Percentiles rank a stretch among this genome's conserved stretches.
These are phyloP conservation scores for Microthlaspi erraticum DNA, from an alignment of 345 rosid genomes.

Conservation along the genomic window DNA sequence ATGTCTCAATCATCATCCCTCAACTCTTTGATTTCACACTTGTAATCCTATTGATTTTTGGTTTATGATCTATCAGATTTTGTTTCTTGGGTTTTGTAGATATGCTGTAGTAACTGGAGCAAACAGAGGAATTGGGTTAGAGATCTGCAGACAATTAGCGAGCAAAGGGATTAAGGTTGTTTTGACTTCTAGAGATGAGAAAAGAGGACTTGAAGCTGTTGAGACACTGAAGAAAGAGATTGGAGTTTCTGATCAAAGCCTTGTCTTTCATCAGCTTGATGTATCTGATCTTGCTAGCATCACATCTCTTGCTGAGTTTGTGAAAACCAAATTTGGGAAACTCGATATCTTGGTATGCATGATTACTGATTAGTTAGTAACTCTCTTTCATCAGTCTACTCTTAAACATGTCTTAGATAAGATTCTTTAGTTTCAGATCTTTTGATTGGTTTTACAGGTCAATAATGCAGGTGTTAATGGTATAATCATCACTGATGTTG, in stretches of 20 bases:
- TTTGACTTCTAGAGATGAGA: conserved; percentile 52
- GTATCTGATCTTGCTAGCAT: conserved; percentile 48
- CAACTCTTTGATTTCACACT: neutral
- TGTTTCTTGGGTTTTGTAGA: conserved; percentile 7
- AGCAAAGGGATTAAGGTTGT: conserved; percentile 39
- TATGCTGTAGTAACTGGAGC: conserved; percentile 54
- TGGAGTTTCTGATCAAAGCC: conserved; percentile 39
- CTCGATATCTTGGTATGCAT: conserved; percentile 64
- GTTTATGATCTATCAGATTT: neutral
- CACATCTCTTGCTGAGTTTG: conserved; percentile 49
- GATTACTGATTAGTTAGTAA: neutral
- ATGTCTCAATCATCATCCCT: neutral
- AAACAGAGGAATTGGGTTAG: conserved; percentile 61
- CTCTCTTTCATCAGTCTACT: neutral
- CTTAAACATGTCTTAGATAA: conserved; percentile 3
- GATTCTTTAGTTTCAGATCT: conserved; percentile 4
- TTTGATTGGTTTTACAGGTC: conserved; percentile 48
- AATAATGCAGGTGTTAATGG: conserved; percentile 60
- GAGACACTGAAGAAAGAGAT: conserved; percentile 42
- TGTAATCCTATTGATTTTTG: neutral
- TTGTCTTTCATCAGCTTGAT: conserved; percentile 61
- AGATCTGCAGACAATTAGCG: conserved; percentile 49
- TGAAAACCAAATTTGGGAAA: conserved; percentile 50
- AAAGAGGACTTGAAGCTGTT: conserved; percentile 53
- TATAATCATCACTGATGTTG: conserved; percentile 21